These are phyloP conservation scores for Aegle marmelos DNA, from an alignment of 345 rosid genomes.

Conservation along the genomic window DNA sequence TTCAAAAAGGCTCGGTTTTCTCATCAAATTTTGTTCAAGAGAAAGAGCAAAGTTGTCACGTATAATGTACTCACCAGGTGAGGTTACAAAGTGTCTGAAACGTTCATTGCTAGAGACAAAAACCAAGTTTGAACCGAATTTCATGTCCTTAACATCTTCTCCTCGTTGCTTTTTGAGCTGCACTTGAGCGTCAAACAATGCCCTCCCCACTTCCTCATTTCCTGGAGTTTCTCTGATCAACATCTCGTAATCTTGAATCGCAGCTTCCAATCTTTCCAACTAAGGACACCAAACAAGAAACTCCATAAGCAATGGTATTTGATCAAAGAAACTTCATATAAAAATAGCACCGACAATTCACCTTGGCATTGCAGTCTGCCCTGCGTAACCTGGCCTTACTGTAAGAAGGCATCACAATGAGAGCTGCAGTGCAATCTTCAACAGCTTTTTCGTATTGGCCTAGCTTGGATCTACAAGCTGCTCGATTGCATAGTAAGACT, in stretches of 20 bases:
- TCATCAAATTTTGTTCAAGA: neutral
- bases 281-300: constrained; percentile 13
- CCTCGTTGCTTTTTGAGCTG: constrained; percentile 48
- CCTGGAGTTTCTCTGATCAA: constrained; percentile 62
- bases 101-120: constrained; percentile 37
- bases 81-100: constrained; percentile 43
- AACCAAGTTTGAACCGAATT: constrained; percentile 51
- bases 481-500: constrained; percentile 86
- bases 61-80: constrained; percentile 29
- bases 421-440: constrained; percentile 80
- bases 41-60: neutral
- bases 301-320: neutral
- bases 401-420: constrained; percentile 60
- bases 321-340: neutral
- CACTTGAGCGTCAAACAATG: constrained; percentile 49
- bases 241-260: constrained; percentile 70
- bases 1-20: neutral
- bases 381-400: constrained; percentile 77
- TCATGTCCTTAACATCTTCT: constrained; percentile 40
- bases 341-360: constrained; percentile 12
- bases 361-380: constrained; percentile 78
- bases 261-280: constrained; percentile 80
- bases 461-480: constrained; percentile 74
- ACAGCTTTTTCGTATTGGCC: constrained; percentile 64
- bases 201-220: constrained; percentile 60